These are phyloP conservation scores for Theileria annulata DNA, from an alignment of 169 alveolate genomes.

Conservation along the genomic window DNA sequence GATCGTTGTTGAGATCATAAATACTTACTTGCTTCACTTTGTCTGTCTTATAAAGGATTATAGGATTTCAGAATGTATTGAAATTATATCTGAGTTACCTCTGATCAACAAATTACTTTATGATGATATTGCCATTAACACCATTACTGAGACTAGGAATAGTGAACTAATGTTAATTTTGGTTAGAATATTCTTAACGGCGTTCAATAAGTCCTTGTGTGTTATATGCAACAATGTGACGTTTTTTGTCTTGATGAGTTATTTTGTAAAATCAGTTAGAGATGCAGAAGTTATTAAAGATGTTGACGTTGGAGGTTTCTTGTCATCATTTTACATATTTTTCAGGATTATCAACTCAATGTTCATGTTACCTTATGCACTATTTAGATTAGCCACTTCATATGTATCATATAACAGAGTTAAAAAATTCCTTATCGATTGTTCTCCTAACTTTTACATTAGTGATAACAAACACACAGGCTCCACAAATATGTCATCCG, in stretches of 20 bases:
- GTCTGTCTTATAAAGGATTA: neutral
- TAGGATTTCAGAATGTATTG: slow-evolving; percentile 6
- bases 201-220: slow-evolving; percentile 12
- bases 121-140: slow-evolving; percentile 52
- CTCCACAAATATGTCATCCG: slow-evolving; percentile 1
- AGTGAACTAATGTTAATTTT: slow-evolving; percentile 36
- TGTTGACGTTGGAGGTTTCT: slow-evolving; percentile 19
- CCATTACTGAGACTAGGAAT: slow-evolving; percentile 14
- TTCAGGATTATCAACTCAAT: slow-evolving; percentile 26
- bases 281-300: slow-evolving; percentile 12
- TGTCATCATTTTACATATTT: slow-evolving; percentile 36
- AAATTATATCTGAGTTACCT: slow-evolving; percentile 15
- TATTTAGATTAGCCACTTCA: slow-evolving; percentile 7
- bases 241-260: slow-evolving; percentile 8
- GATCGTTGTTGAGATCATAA: slow-evolving; percentile 24
- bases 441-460: slow-evolving; percentile 52
- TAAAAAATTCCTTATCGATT: slow-evolving; percentile 3
- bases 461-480: neutral
- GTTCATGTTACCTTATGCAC: slow-evolving; percentile 20
- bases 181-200: slow-evolving; percentile 2
- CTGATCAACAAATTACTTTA: slow-evolving; percentile 19
- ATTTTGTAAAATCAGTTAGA: slow-evolving; percentile 18
- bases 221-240: neutral
- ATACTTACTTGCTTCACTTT: slow-evolving; percentile 17
- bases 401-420: slow-evolving; percentile 27